Evolutionary conservation across 352 stramenopile species (phyloP).

Genomic region (Globisporangium perplexum): DNA sequence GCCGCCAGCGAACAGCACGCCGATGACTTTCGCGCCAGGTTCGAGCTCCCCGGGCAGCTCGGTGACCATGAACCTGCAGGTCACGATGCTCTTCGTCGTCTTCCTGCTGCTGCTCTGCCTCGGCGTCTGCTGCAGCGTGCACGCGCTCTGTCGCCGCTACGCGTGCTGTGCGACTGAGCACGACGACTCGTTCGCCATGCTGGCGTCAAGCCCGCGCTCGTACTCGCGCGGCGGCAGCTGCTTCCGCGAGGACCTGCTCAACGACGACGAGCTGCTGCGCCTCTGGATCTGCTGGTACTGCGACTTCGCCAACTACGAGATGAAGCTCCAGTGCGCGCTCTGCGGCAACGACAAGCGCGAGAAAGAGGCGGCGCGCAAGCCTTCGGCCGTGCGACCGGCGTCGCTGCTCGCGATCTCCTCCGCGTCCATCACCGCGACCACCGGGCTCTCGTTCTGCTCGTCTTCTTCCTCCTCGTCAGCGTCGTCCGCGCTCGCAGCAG

Average conservation of each 20-base stretch:
- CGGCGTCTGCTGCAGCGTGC: constrained; percentile 22
- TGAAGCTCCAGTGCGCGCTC: constrained; percentile 41
- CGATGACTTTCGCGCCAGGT: neutral
- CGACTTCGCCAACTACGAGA: constrained; percentile 58
- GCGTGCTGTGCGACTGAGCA: constrained; percentile 18
- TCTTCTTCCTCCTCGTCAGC: constrained; percentile 6
- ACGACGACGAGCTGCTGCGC: constrained; percentile 39
- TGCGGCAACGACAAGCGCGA: constrained; percentile 37
- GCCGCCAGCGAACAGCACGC: neutral
- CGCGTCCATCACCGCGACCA: constrained; percentile 6
- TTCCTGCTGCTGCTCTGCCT: constrained; percentile 29
- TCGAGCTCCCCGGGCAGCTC: neutral
- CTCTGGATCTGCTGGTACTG: constrained; percentile 52
- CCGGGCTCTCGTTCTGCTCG: constrained; percentile 21
- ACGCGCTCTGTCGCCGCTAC: constrained; percentile 23
- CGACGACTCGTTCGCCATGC: constrained; percentile 14
- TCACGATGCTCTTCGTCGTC: constrained; percentile 27
- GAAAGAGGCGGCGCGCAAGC: constrained; percentile 21
- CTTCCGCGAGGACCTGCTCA: constrained; percentile 46
- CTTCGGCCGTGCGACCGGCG: constrained; percentile 19
- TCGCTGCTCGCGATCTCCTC: constrained; percentile 24
- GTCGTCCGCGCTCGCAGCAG: neutral
- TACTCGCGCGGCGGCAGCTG: constrained; percentile 17
- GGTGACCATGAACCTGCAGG: constrained; percentile 16
- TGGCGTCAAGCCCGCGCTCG: constrained; percentile 1